phyloP scores from a whole-genome alignment of 345 rosid species.

The Syzygium jambos region DNA sequence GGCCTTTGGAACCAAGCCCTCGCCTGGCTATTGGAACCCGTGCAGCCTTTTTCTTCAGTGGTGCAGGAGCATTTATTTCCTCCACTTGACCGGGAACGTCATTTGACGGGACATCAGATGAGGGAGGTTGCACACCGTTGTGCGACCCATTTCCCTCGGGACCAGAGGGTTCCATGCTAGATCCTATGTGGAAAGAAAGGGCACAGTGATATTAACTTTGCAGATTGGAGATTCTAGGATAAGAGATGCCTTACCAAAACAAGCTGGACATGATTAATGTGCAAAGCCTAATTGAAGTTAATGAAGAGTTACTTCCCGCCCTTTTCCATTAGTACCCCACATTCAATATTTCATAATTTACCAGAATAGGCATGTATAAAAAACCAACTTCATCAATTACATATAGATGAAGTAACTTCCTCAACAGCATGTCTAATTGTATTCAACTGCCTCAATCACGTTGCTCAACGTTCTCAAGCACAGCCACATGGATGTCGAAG shows the following conservation, averaged over 20 bases:
- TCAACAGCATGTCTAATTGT: not conserved
- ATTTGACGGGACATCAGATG: not conserved
- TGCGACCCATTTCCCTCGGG: slow-evolving; percentile 24
- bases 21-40: slow-evolving; percentile 61
- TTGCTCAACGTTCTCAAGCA: not conserved
- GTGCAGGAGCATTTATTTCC: slow-evolving; percentile 17
- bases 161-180: slow-evolving; percentile 40
- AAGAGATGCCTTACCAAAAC: not conserved
- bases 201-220: not conserved
- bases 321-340: not conserved
- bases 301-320: not conserved
- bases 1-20: slow-evolving; percentile 55
- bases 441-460: not conserved
- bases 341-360: not conserved
- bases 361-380: not conserved
- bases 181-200: not conserved
- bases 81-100: slow-evolving; percentile 6
- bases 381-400: not conserved
- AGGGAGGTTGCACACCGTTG: slow-evolving; percentile 11
- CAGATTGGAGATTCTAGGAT: not conserved
- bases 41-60: slow-evolving; percentile 27
- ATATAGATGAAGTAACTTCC: not conserved
- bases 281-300: not conserved
- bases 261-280: not conserved
- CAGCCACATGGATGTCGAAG: not conserved